A percentile compares a stretch with the other conserved stretches of the same genome.
phyloP scores from a whole-genome alignment of 1,284 basidiomycete species.

The Vanrija humicola region DNA sequence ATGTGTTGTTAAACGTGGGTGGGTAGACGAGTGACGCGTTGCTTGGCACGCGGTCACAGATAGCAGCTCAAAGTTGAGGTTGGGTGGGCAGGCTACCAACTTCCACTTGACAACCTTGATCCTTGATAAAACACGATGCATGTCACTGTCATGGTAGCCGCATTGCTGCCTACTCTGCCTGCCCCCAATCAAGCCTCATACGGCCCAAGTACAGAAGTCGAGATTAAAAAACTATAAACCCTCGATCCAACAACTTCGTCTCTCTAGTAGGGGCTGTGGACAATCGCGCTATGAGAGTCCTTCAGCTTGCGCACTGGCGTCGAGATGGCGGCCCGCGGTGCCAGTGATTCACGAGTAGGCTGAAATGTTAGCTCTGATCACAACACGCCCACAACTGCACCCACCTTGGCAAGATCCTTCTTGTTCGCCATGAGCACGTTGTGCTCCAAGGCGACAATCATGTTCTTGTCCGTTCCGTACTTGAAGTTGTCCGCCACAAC shows the following conservation, averaged over 20 bases:
- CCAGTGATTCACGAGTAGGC: constrained; percentile 11
- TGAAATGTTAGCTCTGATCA: neutral
- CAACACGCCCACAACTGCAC: neutral
- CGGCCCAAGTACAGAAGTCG: constrained; percentile 3
- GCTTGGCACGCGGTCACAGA: no score
- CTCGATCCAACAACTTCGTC: neutral
- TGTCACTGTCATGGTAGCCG: no score
- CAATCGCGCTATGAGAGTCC: constrained; percentile 38
- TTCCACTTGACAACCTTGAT: no score
- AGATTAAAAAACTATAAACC: neutral
- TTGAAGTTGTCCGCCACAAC: constrained; percentile 97
- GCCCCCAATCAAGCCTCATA: neutral
- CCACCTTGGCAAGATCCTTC: constrained; percentile 69
- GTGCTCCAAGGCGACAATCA: constrained; percentile 91
- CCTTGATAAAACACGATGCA: no score
- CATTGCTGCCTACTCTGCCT: no score
- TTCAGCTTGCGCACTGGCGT: constrained; percentile 33
- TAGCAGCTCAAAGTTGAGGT: no score
- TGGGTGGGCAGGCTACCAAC: no score
- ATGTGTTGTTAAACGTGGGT: no score
- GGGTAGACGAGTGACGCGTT: no score
- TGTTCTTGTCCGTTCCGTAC: constrained; percentile 91
- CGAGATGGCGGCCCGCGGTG: constrained; percentile 8
- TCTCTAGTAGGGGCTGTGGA: constrained; percentile 41
- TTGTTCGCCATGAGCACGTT: constrained; percentile 93